Evolutionary conservation across 805 yeast species (phyloP), one percentile per base, ranked within the genome.

Genomic region (Cyberlindnera veronae): DNA sequence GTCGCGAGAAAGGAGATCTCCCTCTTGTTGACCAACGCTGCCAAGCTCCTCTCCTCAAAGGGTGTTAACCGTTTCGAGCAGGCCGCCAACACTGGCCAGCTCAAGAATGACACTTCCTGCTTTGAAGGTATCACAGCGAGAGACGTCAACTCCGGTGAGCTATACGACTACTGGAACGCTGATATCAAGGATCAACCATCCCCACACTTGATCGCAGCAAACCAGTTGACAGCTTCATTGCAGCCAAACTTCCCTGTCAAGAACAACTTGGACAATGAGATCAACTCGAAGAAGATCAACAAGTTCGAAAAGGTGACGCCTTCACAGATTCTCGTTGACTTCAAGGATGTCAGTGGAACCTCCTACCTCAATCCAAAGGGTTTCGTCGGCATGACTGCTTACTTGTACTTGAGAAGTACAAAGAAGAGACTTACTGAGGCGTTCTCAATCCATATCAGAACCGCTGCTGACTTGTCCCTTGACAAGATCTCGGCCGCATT

Each of bases 401-500:
- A 80, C 51, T 67, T 87, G 63, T 82, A 81, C 57, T 63, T 88
- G 51, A 67, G 95, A 56, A 81, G 79, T 45, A 68, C 75, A 21
- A 72, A 72, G 38, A 75, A 69, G 54, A 68, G 84, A 49, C 65
- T 88, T 39, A 82, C 95, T 0, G 95, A 88, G 62, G 83, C 95
- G 0, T 86, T 84, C 63, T 77, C 84, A 5, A 77, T 86, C 34
- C 75, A 76, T 45, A 76, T 88, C 32, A 67, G 71, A 37, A 68
- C 82, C 1, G 76, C 75, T 13, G 76, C 77, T 37, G 78, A 74
- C 33, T 65, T 78, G 19, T 72, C 76, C 19, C 68, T 84, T 41
- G 85, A 83, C 43, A 80, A 78, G 50, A 69, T 86, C 26, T 77
- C 89, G 32, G 89, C 91, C 9, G 93, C 93, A 3, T 63, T 88